Conservation (phyloP, 331 rosid species). For the Stylosanthes scabra region DNA sequence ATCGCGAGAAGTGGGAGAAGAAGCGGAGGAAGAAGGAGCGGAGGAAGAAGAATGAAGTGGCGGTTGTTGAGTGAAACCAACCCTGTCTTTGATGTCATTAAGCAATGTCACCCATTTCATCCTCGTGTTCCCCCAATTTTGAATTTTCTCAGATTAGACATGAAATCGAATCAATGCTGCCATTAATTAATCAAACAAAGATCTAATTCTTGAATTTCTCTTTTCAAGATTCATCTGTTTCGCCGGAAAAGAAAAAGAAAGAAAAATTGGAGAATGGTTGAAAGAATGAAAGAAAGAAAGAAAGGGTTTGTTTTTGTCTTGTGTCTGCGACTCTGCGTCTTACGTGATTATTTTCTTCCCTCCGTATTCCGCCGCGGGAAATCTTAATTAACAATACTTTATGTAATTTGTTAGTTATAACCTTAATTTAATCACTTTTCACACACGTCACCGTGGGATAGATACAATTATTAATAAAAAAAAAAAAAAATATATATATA, state of each 20-base stretch:
- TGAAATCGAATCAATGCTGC: neutral
- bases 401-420: too few species aligned
- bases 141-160: constrained; percentile 34
- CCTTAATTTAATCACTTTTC: neutral
- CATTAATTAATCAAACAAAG: constrained; percentile 14
- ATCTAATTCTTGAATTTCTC: constrained; percentile 29
- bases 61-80: constrained; percentile 83
- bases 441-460: neutral
- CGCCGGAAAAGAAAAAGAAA: neutral
- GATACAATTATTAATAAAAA: too few species aligned
- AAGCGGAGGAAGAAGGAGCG: constrained; percentile 40
- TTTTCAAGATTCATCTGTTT: neutral
- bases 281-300: too few species aligned
- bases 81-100: constrained; percentile 99
- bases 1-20: neutral
- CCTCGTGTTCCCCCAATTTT: constrained; percentile 44
- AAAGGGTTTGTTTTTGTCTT: neutral
- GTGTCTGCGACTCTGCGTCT: neutral
- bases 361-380: too few species aligned
- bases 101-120: constrained; percentile 99
- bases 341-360: neutral
- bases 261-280: too few species aligned
- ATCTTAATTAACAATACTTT: too few species aligned
- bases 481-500: too few species aligned
- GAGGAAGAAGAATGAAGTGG: constrained; percentile 46